Conservation (phyloP, 371 early-diverging fungal species). For the Mucor irregularis region DNA sequence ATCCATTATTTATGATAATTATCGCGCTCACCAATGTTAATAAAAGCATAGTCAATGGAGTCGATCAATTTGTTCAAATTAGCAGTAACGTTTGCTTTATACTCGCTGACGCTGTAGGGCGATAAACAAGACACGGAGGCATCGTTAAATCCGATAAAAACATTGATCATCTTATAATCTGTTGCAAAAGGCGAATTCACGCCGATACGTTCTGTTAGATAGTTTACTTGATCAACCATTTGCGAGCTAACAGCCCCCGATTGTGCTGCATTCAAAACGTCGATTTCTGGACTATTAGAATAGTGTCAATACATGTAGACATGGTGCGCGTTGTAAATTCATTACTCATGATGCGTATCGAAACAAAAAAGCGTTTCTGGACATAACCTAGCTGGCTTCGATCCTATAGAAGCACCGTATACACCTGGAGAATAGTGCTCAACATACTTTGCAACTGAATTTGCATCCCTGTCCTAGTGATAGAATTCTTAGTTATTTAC, state of each 20-base stretch:
- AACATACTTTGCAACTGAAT: conserved; percentile 30
- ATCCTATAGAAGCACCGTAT: conserved; percentile 30
- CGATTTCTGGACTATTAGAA: conserved; percentile 18
- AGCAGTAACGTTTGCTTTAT: conserved; percentile 2
- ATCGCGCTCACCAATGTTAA: conserved; percentile 23
- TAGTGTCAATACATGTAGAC: background rate
- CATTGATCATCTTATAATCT: conserved; percentile 37
- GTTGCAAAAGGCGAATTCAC: conserved; percentile 9
- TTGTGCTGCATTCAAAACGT: conserved; percentile 45
- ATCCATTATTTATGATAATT: background rate
- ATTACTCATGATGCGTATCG: conserved; percentile 21
- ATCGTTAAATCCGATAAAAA: conserved; percentile 40
- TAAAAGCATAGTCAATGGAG: conserved; percentile 15
- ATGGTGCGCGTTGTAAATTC: background rate
- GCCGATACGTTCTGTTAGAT: conserved; percentile 31
- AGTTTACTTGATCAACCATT: conserved; percentile 31
- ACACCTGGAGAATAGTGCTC: conserved; percentile 23
- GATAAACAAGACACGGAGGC: conserved; percentile 29
- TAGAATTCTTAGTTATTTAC: background rate
- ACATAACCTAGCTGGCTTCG: conserved; percentile 22
- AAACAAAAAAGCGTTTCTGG: conserved; percentile 37
- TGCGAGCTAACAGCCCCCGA: conserved; percentile 30
- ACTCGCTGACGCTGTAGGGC: conserved; percentile 3
- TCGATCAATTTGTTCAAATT: background rate
- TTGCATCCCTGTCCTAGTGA: conserved; percentile 28